Base-by-base conservation (phyloP, 1,284 basidiomycete species). In the Apiotrichum gamsii region DNA sequence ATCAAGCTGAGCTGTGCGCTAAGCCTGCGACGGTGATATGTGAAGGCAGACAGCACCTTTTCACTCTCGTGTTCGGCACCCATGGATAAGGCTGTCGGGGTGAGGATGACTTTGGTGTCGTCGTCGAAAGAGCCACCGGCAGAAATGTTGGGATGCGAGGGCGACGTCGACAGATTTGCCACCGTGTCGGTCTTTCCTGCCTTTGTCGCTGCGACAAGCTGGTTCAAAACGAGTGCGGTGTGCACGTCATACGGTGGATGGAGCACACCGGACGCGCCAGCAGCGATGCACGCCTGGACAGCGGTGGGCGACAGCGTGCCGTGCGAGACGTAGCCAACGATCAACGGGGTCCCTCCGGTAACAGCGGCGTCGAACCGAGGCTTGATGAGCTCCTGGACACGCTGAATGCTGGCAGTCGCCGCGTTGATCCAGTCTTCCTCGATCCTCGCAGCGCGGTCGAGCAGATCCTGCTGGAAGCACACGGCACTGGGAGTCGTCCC, bases 381-480 rank as follows among this genome's bases (percentile, higher is more conserved):
- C 58, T 56, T 1, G 39, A 24, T 23, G 36, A 39, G 16, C 67
- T 67, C 43, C 61, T 61, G 11, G 9, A 67, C 56, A 3, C 51
- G 37, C 19, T 46, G 47, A 16, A 72, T 66, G 40, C 62, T 63
- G 8, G 59, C 52, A 11, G 67, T 30, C 1, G 67, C 69, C 3
- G 54, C 51, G 4, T 62, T 58, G 2, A 73, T 49, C 69, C 70
- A 73, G 36, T 67, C 64, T 8, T 68, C 63, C 46, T 72, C 71
- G 1, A 62, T 57, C 29, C 62, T 51, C 29, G 57, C 56, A 0
- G 69, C 71, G 8, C 67, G 56, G 14, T 72, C 67, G 8, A 73
- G 50, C 6, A 72, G 24, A 45, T 72, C 71, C 42, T 73, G 69
- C 48, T 73, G 71, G 52, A 70, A 73, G 43, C 68, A 71, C 9